Conservation (phyloP, 2,329 filamentous ascomycete species). For the Dichotomopilus funicola region DNA sequence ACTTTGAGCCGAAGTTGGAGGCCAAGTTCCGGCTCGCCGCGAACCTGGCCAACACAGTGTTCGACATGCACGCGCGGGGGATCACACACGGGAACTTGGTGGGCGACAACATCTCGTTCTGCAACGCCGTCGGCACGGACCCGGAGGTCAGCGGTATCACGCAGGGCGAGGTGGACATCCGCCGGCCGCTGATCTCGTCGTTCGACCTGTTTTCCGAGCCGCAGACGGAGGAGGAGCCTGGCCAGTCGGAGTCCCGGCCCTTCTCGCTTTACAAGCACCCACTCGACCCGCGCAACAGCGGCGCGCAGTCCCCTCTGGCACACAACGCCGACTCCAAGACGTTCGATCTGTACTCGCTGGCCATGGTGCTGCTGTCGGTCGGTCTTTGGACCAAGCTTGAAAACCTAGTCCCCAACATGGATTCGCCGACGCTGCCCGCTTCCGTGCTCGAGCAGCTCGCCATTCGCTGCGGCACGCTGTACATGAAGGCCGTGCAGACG, state of each 20-base stretch:
- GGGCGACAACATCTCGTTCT: constrained; percentile 63
- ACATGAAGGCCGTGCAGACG: constrained; percentile 66
- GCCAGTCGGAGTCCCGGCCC: constrained; percentile 10
- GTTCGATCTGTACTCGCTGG: constrained; percentile 66
- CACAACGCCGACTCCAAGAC: constrained; percentile 50
- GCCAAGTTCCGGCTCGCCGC: constrained; percentile 69
- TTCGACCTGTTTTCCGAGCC: constrained; percentile 65
- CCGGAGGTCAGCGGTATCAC: constrained; percentile 32
- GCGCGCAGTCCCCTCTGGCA: constrained; percentile 39
- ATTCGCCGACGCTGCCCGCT: constrained; percentile 49
- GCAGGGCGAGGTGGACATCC: constrained; percentile 51
- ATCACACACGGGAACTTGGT: constrained; percentile 66
- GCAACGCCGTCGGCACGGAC: constrained; percentile 38
- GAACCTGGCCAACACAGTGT: constrained; percentile 65
- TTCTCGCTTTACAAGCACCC: constrained; percentile 58
- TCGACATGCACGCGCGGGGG: constrained; percentile 63
- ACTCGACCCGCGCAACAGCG: constrained; percentile 48
- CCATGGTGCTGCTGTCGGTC: constrained; percentile 66
- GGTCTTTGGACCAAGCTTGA: constrained; percentile 68
- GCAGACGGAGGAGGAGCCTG: constrained; percentile 29
- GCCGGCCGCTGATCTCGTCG: constrained; percentile 63
- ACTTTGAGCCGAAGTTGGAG: constrained; percentile 61
- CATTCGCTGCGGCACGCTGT: constrained; percentile 64
- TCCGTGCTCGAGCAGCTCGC: constrained; percentile 57
- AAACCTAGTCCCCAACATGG: constrained; percentile 40